Evolutionary conservation across 2,329 filamentous ascomycete species (phyloP), one percentile per base, ranked within the genome.

Genomic region (Exophiala alcalophila): DNA sequence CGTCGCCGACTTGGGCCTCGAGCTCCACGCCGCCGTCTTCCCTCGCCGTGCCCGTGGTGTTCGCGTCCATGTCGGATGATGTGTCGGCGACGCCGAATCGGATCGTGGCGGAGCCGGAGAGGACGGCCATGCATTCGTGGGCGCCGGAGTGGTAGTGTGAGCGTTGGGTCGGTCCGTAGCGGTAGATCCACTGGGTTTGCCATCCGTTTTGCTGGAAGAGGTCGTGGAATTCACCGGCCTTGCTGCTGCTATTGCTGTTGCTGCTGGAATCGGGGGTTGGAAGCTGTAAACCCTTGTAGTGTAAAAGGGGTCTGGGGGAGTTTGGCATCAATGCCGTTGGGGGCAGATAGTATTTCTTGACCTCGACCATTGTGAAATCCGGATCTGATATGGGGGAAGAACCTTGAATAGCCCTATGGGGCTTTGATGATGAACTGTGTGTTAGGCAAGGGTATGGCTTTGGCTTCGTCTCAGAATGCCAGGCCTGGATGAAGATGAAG

Each of bases 51-150:
- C 66, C 69, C 36, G 66, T 57, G 0, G 68, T 72, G 33, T 61
- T 69, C 4, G 60, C 60, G 2, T 70, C 60, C 0, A 65, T 46
- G 23, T 71, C 65, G 0, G 61, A 52, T 1, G 53, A 57, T 0
- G 68, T 68, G 44, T 79, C 76, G 0, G 70, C 74, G 3, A 71
- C 73, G 3, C 77, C 76, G 44, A 78, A 77, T 2, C 74, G 67
- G 37, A 80, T 76, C 0, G 62, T 71, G 0, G 74, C 76, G 0
- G 61, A 63, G 2, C 76, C 76, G 0, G 72, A 71, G 0, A 79
- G 63, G 0, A 80, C 75, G 14, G 65, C 69, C 73, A 80, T 79
- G 57, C 69, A 72, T 60, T 81, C 78, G 53, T 81, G 77, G 0
- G 72, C 69, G 6, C 59, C 55, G 2, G 72, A 73, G 58, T 81